Base-by-base conservation (phyloP, 192 early-diverging fungal genomes). In the Coemansia sp. region DNA sequence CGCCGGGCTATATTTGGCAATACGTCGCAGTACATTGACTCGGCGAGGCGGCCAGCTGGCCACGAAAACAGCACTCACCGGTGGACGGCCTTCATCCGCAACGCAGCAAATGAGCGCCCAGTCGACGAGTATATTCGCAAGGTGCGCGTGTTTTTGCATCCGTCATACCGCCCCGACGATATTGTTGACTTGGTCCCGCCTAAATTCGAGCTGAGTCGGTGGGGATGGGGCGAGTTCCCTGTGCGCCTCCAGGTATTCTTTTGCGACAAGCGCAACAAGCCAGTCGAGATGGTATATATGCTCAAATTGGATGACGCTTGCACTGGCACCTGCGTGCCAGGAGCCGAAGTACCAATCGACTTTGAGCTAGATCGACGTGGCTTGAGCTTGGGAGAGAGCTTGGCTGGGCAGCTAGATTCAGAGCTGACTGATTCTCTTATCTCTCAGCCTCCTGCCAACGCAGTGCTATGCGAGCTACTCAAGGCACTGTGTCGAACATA, bases 171-270 rank as follows among this genome's bases (percentile, higher is more conserved):
- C 39, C 96, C 96, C 0, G 85, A 93, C 59, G 90, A 96, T 74
- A 87, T 95, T n/a, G 87, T 96, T 6, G 95, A 96, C 44, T 85
- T 96, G 10, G 73, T 74, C 0, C 85, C 87, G 39, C 87, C 94
- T 0, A 93, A 89, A 2, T 94, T 96, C 73, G 89, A 91, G 64
- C 70, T 98, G 62, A 93, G 90, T 15, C 87, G 94, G n/a, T 90
- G 88, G 69, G 96, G 95, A 0, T 98, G 95, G 94, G 96, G 96
- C 36, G 96, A 98, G 76, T 95, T 94, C 58, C 94, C 94, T 19
- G 84, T 96, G 50, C 87, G 92, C 29, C 75, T 95, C 15, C 89
- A 93, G 62, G 48, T 98, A 17, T 90, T 87, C 67, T 96, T 98
- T 79, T 84, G 81, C 8, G 94, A 98, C 78, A 84, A 84, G 19